Evolutionary conservation across 345 rosid genomes (phyloP).

Genomic region (Adansonia digitata): DNA sequence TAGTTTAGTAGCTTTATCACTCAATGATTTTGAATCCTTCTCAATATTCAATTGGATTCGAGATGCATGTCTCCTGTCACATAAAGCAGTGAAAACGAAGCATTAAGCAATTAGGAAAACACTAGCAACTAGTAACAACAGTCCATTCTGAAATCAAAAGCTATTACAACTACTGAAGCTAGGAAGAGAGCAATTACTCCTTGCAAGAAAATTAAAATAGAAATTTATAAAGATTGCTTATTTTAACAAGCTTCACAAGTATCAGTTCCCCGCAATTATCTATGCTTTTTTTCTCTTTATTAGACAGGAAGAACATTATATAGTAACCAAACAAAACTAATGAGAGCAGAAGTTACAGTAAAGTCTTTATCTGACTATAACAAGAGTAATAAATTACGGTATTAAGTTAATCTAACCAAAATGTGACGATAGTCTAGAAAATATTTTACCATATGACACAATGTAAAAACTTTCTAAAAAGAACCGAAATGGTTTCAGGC

Average conservation of each 20-base stretch:
- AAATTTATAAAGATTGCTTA: background rate
- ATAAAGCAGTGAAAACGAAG: constrained; percentile 4
- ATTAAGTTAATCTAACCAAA: background rate
- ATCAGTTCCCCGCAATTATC: background rate
- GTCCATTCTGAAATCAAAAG: background rate
- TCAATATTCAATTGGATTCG: constrained; percentile 36
- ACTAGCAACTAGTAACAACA: background rate
- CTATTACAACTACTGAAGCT: background rate
- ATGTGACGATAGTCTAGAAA: background rate
- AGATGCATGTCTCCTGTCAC: constrained; percentile 57
- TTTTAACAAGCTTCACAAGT: background rate
- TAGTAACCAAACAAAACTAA: background rate
- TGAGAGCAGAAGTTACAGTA: background rate
- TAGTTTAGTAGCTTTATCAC: constrained; percentile 52
- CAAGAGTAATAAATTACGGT: background rate
- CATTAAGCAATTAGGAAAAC: background rate
- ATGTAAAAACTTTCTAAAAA: background rate
- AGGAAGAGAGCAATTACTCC: background rate
- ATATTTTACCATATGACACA: background rate
- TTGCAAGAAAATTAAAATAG: background rate
- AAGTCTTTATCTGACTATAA: background rate
- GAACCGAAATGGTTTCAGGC: background rate
- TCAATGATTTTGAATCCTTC: constrained; percentile 38
- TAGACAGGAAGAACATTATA: background rate
- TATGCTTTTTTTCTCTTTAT: background rate